These are phyloP conservation scores for Phylloporus rhodoxanthus DNA, from an alignment of 768 basidiomycete species.

Conservation along the genomic window DNA sequence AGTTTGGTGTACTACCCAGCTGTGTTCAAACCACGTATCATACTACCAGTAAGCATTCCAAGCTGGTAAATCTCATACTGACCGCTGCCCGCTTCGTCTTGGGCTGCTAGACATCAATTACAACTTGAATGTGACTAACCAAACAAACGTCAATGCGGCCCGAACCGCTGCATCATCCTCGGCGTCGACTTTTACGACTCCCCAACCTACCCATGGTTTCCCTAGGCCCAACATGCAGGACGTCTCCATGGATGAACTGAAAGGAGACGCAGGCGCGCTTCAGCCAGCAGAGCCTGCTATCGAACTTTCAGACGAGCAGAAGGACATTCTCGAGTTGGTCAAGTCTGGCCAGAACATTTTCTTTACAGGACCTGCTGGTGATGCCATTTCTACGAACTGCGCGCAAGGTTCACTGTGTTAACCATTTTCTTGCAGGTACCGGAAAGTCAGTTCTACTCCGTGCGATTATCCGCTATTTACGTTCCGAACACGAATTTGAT, in stretches of 20 bases:
- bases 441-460: slow-evolving; percentile 68
- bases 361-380: slow-evolving; percentile 73
- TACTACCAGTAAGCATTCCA: slow-evolving; percentile 16
- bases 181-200: neutral
- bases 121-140: slow-evolving; percentile 12
- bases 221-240: neutral
- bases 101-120: slow-evolving; percentile 16
- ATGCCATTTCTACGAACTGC: neutral
- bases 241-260: neutral
- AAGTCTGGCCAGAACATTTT: slow-evolving; percentile 56
- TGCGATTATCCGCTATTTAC: slow-evolving; percentile 47
- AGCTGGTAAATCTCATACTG: neutral
- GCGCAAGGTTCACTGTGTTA: neutral
- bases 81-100: neutral
- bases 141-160: slow-evolving; percentile 1
- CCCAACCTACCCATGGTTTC: neutral
- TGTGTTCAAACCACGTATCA: slow-evolving; percentile 7
- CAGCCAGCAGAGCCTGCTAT: slow-evolving; percentile 6
- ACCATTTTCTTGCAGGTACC: slow-evolving; percentile 39
- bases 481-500: slow-evolving; percentile 20
- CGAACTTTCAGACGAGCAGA: slow-evolving; percentile 37
- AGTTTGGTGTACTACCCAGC: slow-evolving; percentile 6
- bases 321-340: slow-evolving; percentile 38
- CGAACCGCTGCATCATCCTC: neutral
- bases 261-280: slow-evolving; percentile 1